Evolutionary conservation across 2,329 filamentous ascomycete genomes (phyloP), one percentile per base, ranked within the genome.

Genomic region (Sporothrix protearum): DNA sequence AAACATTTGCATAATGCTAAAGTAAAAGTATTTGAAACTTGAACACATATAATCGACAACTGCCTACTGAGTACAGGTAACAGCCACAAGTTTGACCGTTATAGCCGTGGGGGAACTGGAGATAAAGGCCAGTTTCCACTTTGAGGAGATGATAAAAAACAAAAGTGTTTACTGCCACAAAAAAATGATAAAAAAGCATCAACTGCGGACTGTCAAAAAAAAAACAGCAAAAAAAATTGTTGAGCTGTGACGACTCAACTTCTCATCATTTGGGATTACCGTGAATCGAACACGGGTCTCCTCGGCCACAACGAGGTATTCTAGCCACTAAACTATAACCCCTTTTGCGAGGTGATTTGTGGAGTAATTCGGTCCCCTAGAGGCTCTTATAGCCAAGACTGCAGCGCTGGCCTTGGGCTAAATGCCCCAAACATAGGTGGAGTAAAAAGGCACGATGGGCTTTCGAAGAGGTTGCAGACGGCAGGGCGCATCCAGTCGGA

Each of bases 231-330:
- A 47, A 47, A 47, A 47, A 47, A 47, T 47, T 47, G 42, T 19
- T 47, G 42, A 47, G 42, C 42, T 47, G 42, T 47, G 42, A 47
- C 42, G 14, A 47, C 42, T 19, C 42, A 47, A 47, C 42, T 12
- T 47, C 42, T 47, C 42, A 14, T 47, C n/a, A n/a, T 16, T 47
- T 73, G 70, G 71, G 73, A 75, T 71, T 70, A 74, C 73, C 74
- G 72, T 75, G 74, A 74, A 75, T 75, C 73, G 74, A 75, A 75
- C 73, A 74, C 72, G 74, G 72, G 73, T 75, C 72, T 75, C 72
- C 47, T 74, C 74, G 74, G 71, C 74, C 72, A 74, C 74, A 75
- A 73, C 73, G 73, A 74, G 55, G 72, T 74, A 73, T 74, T 73
- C 74, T 75, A 72, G 71, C 74, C 74, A 74, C 74, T 75, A 74